phyloP scores from a whole-genome alignment of 2,329 filamentous ascomycete species.

The Neopestalotiopsis sp. region DNA sequence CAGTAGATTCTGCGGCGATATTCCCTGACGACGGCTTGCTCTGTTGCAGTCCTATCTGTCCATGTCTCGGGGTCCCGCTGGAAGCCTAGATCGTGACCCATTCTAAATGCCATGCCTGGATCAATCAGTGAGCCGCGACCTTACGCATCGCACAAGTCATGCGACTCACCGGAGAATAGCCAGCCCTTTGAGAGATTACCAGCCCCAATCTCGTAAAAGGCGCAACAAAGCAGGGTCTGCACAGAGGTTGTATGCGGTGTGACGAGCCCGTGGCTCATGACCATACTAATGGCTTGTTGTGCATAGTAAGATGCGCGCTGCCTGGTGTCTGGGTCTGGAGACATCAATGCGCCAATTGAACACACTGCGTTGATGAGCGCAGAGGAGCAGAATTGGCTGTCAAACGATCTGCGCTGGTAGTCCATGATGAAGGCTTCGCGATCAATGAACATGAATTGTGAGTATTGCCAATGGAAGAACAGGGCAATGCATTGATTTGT shows the following conservation, averaged over 20 bases:
- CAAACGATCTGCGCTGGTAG: conserved; percentile 16
- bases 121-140: background rate
- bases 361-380: conserved; percentile 20
- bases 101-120: conserved; percentile 26
- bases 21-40: conserved; percentile 6
- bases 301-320: conserved; percentile 16
- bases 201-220: conserved; percentile 21
- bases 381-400: conserved; percentile 18
- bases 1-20: conserved; percentile 15
- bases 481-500: conserved; percentile 22
- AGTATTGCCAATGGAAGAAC: conserved; percentile 24
- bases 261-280: conserved; percentile 17
- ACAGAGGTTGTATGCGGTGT: conserved; percentile 18
- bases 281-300: conserved; percentile 7
- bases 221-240: conserved; percentile 21
- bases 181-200: conserved; percentile 23
- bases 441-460: conserved; percentile 24
- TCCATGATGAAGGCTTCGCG: conserved; percentile 24
- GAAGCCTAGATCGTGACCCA: conserved; percentile 24
- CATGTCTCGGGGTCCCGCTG: conserved; percentile 19
- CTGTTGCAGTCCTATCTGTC: background rate
- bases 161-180: conserved; percentile 21
- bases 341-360: conserved; percentile 23
- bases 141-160: background rate
- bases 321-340: conserved; percentile 3